Base-by-base conservation (phyloP, 768 basidiomycete species). In the Agrocybe chaxingu region DNA sequence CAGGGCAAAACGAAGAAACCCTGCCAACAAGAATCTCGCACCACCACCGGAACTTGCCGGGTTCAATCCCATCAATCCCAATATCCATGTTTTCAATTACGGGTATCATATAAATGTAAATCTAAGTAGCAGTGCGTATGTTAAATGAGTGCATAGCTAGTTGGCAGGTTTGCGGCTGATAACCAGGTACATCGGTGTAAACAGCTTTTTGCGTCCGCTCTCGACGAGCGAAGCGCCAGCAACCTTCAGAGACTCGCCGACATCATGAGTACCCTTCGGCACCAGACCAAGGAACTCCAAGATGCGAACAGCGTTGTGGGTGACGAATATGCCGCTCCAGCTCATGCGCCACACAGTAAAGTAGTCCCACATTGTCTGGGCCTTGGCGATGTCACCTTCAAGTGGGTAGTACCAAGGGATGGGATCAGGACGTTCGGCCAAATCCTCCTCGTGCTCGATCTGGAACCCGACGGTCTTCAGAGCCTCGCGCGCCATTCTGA, bases 331-430 rank as follows among this genome's bases (percentile, higher is more conserved):
- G 18, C 97, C 97, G 53, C 86, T 84, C 80, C 81, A 85, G 69
- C 89, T 92, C 76, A 89, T 96, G 47, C 95, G 79, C 87, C 87
- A 92, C 33, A 91, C 87, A 8, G 87, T 89, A 57, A 93, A 72
- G 56, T 84, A 84, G 66, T 98, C 97, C 90, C 92, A 97, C 33
- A 82, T 63, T 1, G 95, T 98, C 74, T 99, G 96, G 2, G 92
- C 89, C 70, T 98, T 97, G 55, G 71, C 62, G 55, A 97, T 77
- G 67, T 99, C 92, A 55, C 97, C 96, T 68, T 97, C 94, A 24
- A 98, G 78, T 0, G 95, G 94, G 70, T 98, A 98, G 70, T 95
- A 99, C 97, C 97, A 99, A 0, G 86, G 82, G 34, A 92, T 70
- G 8, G 68, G 66, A 58, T 91, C 92, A 0, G 77, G 73, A 39